These are phyloP conservation scores for Chytridiales sp. DNA, from an alignment of 371 early-diverging fungal species.

Conservation along the genomic window DNA sequence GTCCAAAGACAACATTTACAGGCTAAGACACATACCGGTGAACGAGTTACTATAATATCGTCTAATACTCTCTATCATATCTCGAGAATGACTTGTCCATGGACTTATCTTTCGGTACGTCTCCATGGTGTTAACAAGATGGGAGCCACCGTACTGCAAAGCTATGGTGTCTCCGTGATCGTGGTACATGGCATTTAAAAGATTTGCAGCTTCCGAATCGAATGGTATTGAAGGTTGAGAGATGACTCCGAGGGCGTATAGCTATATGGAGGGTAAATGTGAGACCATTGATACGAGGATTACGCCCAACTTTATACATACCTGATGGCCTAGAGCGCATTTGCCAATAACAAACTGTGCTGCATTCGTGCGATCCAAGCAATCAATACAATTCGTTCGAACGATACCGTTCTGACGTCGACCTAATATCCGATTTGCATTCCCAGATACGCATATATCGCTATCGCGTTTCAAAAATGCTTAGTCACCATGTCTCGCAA, in stretches of 20 bases:
- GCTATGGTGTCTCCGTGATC: constrained; percentile 99
- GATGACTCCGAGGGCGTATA: constrained; percentile 86
- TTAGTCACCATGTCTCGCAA: not conserved
- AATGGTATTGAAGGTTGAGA: constrained; percentile 77
- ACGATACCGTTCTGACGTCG: constrained; percentile 82
- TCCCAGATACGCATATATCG: not conserved
- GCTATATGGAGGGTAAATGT: constrained; percentile 35
- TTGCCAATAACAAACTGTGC: constrained; percentile 97
- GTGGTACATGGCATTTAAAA: constrained; percentile 96
- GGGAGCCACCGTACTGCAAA: constrained; percentile 98
- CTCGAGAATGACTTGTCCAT: constrained; percentile 93
- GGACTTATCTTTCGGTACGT: constrained; percentile 92
- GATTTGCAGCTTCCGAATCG: constrained; percentile 88
- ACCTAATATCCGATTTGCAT: constrained; percentile 36
- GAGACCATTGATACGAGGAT: not conserved
- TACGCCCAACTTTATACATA: too few species aligned
- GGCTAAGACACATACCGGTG: constrained; percentile 56
- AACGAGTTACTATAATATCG: constrained; percentile 94
- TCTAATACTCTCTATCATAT: constrained; percentile 90
- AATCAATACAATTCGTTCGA: constrained; percentile 99
- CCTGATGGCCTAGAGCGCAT: constrained; percentile 87
- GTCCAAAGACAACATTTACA: not conserved
- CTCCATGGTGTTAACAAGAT: constrained; percentile 96
- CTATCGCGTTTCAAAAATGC: too few species aligned
- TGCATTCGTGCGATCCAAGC: constrained; percentile 98